Evolutionary conservation across 495 filamentous ascomycete species (phyloP).

Genomic region (Penicillium crystallinum): DNA sequence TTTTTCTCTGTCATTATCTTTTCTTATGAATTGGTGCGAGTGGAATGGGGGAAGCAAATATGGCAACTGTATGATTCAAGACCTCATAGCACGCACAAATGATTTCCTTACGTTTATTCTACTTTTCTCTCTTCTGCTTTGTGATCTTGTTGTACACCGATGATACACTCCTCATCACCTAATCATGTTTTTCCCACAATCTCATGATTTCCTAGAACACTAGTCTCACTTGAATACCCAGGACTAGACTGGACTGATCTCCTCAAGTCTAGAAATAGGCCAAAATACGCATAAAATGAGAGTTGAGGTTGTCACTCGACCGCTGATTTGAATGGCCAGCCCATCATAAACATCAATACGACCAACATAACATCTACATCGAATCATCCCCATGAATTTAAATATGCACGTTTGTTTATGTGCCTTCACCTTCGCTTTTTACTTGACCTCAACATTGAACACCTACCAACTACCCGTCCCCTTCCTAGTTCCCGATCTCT

Average conservation of each 20-base stretch:
- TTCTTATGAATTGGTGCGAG: conserved; percentile 5
- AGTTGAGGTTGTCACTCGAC: conserved; percentile 44
- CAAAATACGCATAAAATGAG: no score
- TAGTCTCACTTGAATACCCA: not conserved
- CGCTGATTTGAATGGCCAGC: conserved; percentile 41
- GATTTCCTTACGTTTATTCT: conserved; percentile 9
- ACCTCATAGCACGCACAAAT: conserved; percentile 24
- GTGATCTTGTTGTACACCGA: conserved; percentile 30
- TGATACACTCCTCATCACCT: conserved; percentile 27
- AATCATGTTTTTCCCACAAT: conserved; percentile 20
- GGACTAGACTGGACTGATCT: no score
- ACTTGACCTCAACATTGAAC: conserved; percentile 55
- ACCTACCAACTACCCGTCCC: conserved; percentile 71
- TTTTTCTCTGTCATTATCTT: conserved; percentile 16
- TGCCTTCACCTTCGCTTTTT: conserved; percentile 47
- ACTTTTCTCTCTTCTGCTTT: not conserved
- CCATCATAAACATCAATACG: conserved; percentile 44
- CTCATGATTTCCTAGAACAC: conserved; percentile 24
- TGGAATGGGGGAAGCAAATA: conserved; percentile 7
- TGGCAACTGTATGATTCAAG: conserved; percentile 22
- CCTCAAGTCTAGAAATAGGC: no score
- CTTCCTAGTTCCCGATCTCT: conserved; percentile 60
- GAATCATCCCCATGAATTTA: conserved; percentile 40
- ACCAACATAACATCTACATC: conserved; percentile 30
- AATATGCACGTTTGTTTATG: conserved; percentile 39